Evolutionary conservation across 768 basidiomycete genomes (phyloP), one percentile per base, ranked within the genome.

Genomic region (Leccinum uliginosum): DNA sequence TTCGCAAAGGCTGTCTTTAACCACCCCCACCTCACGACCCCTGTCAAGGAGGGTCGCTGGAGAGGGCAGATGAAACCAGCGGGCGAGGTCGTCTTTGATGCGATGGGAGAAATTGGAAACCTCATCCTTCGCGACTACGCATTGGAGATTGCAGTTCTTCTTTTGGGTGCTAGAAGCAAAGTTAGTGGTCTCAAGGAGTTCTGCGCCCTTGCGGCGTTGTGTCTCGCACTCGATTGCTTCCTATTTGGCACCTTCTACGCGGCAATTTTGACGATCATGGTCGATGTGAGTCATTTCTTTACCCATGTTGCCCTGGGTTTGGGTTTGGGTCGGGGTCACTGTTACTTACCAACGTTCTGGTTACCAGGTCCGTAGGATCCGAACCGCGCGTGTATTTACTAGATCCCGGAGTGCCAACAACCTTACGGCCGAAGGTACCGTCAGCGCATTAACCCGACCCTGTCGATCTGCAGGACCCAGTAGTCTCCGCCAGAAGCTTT

Each of bases 131-230:
- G 95, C 30, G 97, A 99, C 70, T 99, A 97, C 60, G 85, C 85
- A 4, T 80, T 99, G 50, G 97, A 99, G 65, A 87, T 98, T 45
- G 89, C 85, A 5, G 93, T 97, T 2, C 81, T 99, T 5, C 74
- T 87, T 45, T 80, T 95, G 44, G 97, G 97, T 2, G 93, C 93
- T 2, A 84, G 87, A 63, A 86, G 85, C 59, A 87, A 86, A 46
- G 93, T 98, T 26, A 85, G 88, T 23, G 96, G 96, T 11, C 76
- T 99, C 50, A 84, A 83, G 59, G 95, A 99, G 72, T 96, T 98
- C 61, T 98, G 96, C 69, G 91, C 93, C 11, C 83, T 98, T 17
- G 97, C 95, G 0, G 94, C 93, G 1, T 70, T 98, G 17, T 78
- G 92, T 51, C 78, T 99, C 47, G 80, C 79, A 7, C 79, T 95